phyloP scores from a whole-genome alignment of 1,284 basidiomycete genomes.

The Afroboletus lepidellus region DNA sequence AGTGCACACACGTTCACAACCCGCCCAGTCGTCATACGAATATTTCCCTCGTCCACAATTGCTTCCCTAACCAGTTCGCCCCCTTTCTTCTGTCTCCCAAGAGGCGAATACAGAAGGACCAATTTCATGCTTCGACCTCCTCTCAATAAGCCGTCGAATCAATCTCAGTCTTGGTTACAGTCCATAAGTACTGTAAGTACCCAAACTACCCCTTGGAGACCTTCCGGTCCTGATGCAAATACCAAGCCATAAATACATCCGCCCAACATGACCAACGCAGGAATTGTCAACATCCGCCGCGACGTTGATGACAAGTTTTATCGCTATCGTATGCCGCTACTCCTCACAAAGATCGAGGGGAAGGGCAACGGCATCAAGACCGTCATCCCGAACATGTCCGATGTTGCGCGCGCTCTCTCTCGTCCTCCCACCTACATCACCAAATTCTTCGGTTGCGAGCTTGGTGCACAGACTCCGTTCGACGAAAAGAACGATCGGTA shows the following conservation, averaged over 20 bases:
- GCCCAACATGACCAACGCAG: constrained; percentile 83
- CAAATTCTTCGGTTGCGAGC: constrained; percentile 99
- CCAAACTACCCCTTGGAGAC: neutral
- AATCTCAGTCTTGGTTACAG: constrained; percentile 56
- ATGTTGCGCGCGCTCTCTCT: constrained; percentile 93
- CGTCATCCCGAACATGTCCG: constrained; percentile 97
- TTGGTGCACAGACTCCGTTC: constrained; percentile 95
- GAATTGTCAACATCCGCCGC: constrained; percentile 94
- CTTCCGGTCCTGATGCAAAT: neutral
- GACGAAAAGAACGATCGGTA: constrained; percentile 97
- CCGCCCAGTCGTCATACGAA: neutral
- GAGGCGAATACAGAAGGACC: constrained; percentile 49
- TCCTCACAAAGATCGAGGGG: constrained; percentile 97
- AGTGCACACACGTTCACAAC: constrained; percentile 9
- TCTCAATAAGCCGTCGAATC: constrained; percentile 65
- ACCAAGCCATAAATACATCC: constrained; percentile 53
- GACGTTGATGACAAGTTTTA: constrained; percentile 97
- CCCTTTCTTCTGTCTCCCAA: constrained; percentile 69
- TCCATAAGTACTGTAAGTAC: constrained; percentile 57
- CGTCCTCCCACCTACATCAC: constrained; percentile 96
- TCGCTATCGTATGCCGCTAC: constrained; percentile 93
- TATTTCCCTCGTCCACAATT: constrained; percentile 47
- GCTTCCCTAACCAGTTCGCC: constrained; percentile 50
- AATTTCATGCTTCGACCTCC: constrained; percentile 85
- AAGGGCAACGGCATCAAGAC: constrained; percentile 99